Evolutionary conservation across 2,329 filamentous ascomycete species (phyloP), one percentile per base, ranked within the genome.

Genomic region (Microcyclosporella mali): DNA sequence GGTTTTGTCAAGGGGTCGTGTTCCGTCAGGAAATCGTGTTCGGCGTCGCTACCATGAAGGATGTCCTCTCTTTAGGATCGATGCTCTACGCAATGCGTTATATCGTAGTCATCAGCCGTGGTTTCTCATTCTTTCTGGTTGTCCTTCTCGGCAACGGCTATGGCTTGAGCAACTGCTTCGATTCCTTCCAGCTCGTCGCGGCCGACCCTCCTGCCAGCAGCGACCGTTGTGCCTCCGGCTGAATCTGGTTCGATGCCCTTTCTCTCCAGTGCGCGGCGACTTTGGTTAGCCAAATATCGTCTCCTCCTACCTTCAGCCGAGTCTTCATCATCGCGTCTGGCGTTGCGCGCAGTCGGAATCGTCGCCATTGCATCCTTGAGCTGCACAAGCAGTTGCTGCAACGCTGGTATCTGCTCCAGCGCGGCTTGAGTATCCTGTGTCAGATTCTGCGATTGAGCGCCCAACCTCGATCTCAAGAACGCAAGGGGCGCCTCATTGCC

Each of bases 261-360:
- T 33, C 79, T 74, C 67, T 94, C 86, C 31, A 95, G 69, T 61
- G 94, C 85, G 46, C 84, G 75, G 53, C 79, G 73, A 38, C 86
- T 85, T 57, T 88, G 82, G 41, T 77, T 76, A 66, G 95, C 89
- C 37, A 97, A 81, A 62, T 97, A 97, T 52, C 84, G 77, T 43
- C 83, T 74, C 47, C 90, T 73, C 62, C 92, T 81, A 40, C 81
- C 76, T 30, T 81, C 75, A 69, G 74, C 72, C 40, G 70, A 65
- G n/a, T 62, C 58, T 4, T 64, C 61, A 8, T 64, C 59, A 6
- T 59, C 56, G 2, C 56, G 39, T 11, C 43, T 56, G n/a, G 55
- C 45, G 38, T 60, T 51, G 50, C 55, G 49, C 32, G 58, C 48
- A 49, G 72, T 49, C 9, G 57, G 50, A 18, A 56, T 48, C 19